Evolutionary conservation across 2,329 filamentous ascomycete species (phyloP).

Genomic region (Trichoderma sp.): DNA sequence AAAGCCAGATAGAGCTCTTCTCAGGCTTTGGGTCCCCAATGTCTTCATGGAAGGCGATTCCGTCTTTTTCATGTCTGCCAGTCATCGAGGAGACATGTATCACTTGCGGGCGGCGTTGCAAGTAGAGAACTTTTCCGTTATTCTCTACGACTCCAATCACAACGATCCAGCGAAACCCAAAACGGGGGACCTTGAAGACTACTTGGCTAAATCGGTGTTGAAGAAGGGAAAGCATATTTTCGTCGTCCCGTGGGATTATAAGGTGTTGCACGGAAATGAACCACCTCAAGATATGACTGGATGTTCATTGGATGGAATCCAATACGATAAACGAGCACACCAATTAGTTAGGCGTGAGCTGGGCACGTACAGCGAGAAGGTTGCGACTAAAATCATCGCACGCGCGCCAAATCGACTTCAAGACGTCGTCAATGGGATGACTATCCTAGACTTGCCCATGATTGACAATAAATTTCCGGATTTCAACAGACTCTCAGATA

Average conservation of each 20-base stretch:
- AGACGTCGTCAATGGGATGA: background rate
- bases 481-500: background rate
- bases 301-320: background rate
- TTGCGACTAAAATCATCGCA: background rate
- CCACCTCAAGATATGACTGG: background rate
- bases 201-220: background rate
- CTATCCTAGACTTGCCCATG: background rate
- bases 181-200: background rate
- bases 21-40: background rate
- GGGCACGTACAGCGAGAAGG: background rate
- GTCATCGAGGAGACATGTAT: background rate
- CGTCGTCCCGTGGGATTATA: background rate
- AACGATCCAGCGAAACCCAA: background rate
- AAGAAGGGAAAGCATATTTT: background rate
- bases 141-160: background rate
- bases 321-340: background rate
- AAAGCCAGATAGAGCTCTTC: no score
- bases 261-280: rapidly evolving
- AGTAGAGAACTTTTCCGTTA: background rate
- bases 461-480: background rate
- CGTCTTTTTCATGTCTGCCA: background rate
- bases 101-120: background rate
- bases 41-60: background rate
- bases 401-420: background rate
- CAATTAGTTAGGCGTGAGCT: background rate